Evolutionary conservation across 305 asterid genomes (phyloP).

Genomic region (Caryopteris hybrid): DNA sequence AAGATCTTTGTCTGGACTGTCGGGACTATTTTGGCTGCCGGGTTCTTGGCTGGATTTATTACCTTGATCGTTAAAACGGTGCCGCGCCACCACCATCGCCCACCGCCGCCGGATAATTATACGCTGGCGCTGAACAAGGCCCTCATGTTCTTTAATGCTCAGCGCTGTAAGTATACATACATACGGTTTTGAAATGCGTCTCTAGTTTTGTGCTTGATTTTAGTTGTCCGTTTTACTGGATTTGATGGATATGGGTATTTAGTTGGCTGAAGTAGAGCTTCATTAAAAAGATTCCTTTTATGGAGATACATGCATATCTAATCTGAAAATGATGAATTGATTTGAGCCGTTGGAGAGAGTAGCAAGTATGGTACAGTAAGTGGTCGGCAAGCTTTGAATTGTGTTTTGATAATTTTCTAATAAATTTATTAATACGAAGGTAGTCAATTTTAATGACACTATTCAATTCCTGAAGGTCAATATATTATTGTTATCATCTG

Average conservation of each 20-base stretch:
- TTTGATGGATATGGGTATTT: slow-evolving; percentile 5
- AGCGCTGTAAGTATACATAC: slow-evolving; percentile 72
- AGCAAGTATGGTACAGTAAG: neutral
- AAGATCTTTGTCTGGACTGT: slow-evolving; percentile 83
- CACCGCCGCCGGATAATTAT: slow-evolving; percentile 89
- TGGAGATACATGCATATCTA: neutral
- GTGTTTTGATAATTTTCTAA: neutral
- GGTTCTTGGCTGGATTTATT: slow-evolving; percentile 60
- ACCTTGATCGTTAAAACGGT: slow-evolving; percentile 69
- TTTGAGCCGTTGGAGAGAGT: neutral
- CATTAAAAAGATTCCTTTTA: neutral
- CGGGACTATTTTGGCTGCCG: slow-evolving; percentile 69
- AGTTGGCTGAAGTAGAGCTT: neutral
- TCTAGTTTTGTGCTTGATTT: neutral
- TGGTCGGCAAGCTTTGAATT: neutral
- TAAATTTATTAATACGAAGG: neutral
- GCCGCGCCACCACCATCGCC: slow-evolving; percentile 67
- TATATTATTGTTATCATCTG: neutral
- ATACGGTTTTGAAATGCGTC: too few species aligned
- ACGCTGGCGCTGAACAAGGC: slow-evolving; percentile 80
- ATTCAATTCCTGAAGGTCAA: neutral
- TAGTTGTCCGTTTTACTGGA: neutral
- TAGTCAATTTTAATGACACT: neutral
- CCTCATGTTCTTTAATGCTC: slow-evolving; percentile 90
- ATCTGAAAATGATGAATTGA: slow-evolving; percentile 3